Conservation (phyloP, 2,329 filamentous ascomycete species). For the Pezicula carpinea region DNA sequence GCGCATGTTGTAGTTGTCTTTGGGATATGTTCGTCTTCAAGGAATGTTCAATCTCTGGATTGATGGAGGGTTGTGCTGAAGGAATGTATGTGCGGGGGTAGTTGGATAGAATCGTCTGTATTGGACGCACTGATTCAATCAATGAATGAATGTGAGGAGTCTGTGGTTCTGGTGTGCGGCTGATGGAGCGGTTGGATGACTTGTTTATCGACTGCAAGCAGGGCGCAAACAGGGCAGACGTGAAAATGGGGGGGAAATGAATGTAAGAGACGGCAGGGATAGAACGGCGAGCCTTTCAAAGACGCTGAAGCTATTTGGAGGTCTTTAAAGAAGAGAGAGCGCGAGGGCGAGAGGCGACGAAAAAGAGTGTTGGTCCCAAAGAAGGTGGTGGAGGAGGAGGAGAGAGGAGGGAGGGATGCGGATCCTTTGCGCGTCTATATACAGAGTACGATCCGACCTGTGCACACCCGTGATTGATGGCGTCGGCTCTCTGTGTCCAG, state of each 20-base stretch:
- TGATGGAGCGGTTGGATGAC: background rate
- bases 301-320: slow-evolving; percentile 6
- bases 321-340: background rate
- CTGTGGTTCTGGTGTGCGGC: slow-evolving; percentile 2
- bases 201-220: background rate
- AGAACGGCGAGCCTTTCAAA: slow-evolving; percentile 12
- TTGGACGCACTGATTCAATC: slow-evolving; percentile 17
- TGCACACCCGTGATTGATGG: too few species aligned
- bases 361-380: background rate
- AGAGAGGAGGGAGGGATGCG: background rate
- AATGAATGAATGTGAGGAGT: slow-evolving; percentile 13
- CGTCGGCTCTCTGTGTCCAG: background rate
- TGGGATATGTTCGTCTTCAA: slow-evolving; percentile 1
- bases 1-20: slow-evolving; percentile 19
- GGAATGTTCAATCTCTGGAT: background rate
- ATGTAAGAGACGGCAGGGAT: background rate
- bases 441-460: background rate
- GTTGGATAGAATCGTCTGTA: background rate
- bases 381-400: slow-evolving; percentile 1
- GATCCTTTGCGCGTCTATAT: slow-evolving; percentile 3
- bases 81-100: background rate
- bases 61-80: slow-evolving; percentile 1
- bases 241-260: slow-evolving; percentile 2
- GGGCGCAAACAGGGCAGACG: background rate
- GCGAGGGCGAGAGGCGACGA: background rate